Evolutionary conservation across 176 grass and related monocot species (phyloP).

Genomic region (Triticum turgidum): DNA sequence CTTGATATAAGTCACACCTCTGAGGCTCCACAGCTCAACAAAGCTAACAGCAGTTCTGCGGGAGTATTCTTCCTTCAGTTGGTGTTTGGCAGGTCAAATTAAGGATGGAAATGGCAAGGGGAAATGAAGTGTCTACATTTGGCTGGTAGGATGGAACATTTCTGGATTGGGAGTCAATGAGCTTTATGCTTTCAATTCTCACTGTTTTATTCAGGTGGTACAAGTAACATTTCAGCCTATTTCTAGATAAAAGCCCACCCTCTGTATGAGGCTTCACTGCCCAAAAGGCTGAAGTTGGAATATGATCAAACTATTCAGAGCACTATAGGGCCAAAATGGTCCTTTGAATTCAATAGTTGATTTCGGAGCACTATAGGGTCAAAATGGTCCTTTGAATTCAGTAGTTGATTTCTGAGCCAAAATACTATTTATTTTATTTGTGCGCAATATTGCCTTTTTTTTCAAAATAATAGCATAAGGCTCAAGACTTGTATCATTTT

Average conservation of each 20-base stretch:
- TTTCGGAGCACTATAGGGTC: neutral
- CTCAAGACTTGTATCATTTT: neutral
- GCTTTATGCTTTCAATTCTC: neutral
- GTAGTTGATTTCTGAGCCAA: neutral
- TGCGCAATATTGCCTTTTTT: neutral
- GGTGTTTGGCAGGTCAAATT: neutral
- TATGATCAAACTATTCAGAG: slow-evolving; percentile 63
- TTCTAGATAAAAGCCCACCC: slow-evolving; percentile 2
- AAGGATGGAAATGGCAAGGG: neutral
- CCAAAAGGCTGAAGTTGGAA: slow-evolving; percentile 77
- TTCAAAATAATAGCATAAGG: neutral
- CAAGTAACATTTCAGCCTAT: neutral
- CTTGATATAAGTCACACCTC: neutral
- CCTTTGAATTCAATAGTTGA: neutral
- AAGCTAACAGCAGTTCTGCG: neutral
- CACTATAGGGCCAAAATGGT: no score
- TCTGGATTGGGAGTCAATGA: neutral
- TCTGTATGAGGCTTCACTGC: slow-evolving; percentile 74
- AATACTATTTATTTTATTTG: neutral
- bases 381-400: no score
- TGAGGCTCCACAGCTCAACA: neutral
- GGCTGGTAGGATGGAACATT: neutral
- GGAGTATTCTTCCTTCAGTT: neutral
- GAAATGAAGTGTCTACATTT: neutral
- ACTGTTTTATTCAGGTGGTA: neutral